Evolutionary conservation across 2,329 filamentous ascomycete species (phyloP).

Genomic region (Lecanicillium sp.): DNA sequence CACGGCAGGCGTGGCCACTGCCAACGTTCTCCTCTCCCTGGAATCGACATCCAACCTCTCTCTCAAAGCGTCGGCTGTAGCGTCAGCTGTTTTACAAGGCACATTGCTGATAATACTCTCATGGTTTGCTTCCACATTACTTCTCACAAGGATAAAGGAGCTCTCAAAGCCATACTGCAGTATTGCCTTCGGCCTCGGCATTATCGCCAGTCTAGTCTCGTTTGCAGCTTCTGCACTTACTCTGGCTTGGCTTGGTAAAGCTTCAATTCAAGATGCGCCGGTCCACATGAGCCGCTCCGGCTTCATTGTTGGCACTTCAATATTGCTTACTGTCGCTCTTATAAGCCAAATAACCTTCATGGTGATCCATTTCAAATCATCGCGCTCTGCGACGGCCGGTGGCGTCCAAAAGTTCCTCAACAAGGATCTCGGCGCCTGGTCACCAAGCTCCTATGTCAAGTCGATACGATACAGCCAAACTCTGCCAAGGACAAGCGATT

Average conservation of each 20-base stretch:
- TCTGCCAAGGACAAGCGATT: slow-evolving; percentile 22
- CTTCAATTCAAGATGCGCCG: slow-evolving; percentile 15
- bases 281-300: slow-evolving; percentile 13
- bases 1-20: slow-evolving; percentile 3
- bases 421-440: slow-evolving; percentile 15
- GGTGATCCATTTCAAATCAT: slow-evolving; percentile 33
- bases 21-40: slow-evolving; percentile 2
- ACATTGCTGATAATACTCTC: slow-evolving; percentile 10
- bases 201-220: slow-evolving; percentile 36
- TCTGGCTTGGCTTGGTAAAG: slow-evolving; percentile 32
- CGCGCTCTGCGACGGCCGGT: slow-evolving; percentile 19
- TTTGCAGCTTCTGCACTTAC: slow-evolving; percentile 36
- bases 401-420: slow-evolving; percentile 18
- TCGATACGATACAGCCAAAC: slow-evolving; percentile 45
- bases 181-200: slow-evolving; percentile 18
- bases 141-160: slow-evolving; percentile 12
- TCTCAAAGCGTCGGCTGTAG: slow-evolving; percentile 21
- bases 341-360: slow-evolving; percentile 41
- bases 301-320: slow-evolving; percentile 36
- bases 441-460: slow-evolving; percentile 32
- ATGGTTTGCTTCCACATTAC: slow-evolving; percentile 1
- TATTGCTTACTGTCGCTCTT: slow-evolving; percentile 38
- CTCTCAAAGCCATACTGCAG: slow-evolving; percentile 16
- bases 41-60: neutral
- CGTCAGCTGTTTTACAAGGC: slow-evolving; percentile 31